Evolutionary conservation across 495 filamentous ascomycete species (phyloP).

Genomic region (Trichoderma gamsii): DNA sequence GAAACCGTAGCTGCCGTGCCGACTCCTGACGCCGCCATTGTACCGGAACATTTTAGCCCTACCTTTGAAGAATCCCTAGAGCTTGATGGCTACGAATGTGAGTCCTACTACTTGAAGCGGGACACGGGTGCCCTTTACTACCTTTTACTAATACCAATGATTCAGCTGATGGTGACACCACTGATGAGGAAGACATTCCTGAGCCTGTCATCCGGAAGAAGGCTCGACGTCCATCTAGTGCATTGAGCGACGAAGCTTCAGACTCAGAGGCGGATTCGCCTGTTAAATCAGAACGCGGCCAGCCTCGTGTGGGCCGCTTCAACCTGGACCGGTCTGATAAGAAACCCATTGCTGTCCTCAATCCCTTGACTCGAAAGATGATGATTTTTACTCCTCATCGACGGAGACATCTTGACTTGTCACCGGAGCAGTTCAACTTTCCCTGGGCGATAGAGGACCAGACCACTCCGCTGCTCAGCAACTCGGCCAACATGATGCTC

Average conservation of each 20-base stretch:
- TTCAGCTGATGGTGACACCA: constrained; percentile 77
- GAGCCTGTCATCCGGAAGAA: constrained; percentile 52
- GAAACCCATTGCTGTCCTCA: constrained; percentile 68
- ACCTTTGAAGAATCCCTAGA: constrained; percentile 36
- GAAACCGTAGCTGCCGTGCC: constrained; percentile 15
- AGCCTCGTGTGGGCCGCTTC: constrained; percentile 49
- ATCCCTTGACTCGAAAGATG: constrained; percentile 63
- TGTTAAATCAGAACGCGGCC: constrained; percentile 32
- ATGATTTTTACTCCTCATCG: constrained; percentile 53
- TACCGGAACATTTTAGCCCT: background rate
- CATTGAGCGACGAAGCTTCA: constrained; percentile 36
- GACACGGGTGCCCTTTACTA: constrained; percentile 3
- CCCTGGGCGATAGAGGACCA: constrained; percentile 47
- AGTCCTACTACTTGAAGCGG: constrained; percentile 35
- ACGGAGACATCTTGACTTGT: constrained; percentile 35
- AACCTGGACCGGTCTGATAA: constrained; percentile 49
- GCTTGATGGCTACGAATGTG: constrained; percentile 77
- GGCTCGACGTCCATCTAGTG: constrained; percentile 28
- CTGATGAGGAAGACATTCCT: constrained; percentile 66
- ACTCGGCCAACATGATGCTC: constrained; percentile 72
- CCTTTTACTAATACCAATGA: background rate
- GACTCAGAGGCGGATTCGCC: constrained; percentile 34
- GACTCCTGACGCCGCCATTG: background rate
- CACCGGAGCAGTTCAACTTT: constrained; percentile 41
- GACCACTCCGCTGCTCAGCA: constrained; percentile 56